phyloP scores from a whole-genome alignment of 2,329 filamentous ascomycete genomes.

The Fusarium sp. region DNA sequence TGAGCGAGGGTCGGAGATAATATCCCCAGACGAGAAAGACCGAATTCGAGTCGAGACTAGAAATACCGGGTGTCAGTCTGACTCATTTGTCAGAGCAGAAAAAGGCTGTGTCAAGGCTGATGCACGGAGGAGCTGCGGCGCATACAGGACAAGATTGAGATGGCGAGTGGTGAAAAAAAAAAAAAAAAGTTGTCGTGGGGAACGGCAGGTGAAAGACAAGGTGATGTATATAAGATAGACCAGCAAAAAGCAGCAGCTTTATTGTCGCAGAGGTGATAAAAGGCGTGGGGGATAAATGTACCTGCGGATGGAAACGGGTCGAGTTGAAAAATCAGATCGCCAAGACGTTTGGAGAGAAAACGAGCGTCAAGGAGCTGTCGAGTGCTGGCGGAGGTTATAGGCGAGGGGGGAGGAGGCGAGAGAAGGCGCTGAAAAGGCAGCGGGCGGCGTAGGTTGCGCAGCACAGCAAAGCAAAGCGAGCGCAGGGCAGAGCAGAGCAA shows the following conservation, averaged over 20 bases:
- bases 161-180: conserved; percentile 20
- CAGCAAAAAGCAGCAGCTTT: not conserved
- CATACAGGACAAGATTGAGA: conserved; percentile 29
- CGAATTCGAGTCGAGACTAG: conserved; percentile 34
- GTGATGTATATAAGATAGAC: conserved; percentile 15
- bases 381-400: conserved; percentile 29
- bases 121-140: conserved; percentile 35
- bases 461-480: not conserved
- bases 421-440: conserved; percentile 11
- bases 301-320: conserved; percentile 31
- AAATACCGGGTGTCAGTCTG: conserved; percentile 39
- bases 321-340: conserved; percentile 33
- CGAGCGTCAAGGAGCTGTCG: conserved; percentile 31
- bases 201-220: conserved; percentile 21
- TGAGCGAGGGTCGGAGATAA: conserved; percentile 42
- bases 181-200: conserved; percentile 32
- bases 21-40: conserved; percentile 28
- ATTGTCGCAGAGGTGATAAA: conserved; percentile 7
- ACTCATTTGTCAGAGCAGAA: conserved; percentile 18
- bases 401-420: conserved; percentile 20
- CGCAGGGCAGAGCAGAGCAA: not conserved
- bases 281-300: conserved; percentile 18
- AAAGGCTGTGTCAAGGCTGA: conserved; percentile 21
- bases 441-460: conserved; percentile 1
- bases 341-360: conserved; percentile 41